phyloP scores from a whole-genome alignment of 306 rosid genomes.

The Prosopis cineraria region DNA sequence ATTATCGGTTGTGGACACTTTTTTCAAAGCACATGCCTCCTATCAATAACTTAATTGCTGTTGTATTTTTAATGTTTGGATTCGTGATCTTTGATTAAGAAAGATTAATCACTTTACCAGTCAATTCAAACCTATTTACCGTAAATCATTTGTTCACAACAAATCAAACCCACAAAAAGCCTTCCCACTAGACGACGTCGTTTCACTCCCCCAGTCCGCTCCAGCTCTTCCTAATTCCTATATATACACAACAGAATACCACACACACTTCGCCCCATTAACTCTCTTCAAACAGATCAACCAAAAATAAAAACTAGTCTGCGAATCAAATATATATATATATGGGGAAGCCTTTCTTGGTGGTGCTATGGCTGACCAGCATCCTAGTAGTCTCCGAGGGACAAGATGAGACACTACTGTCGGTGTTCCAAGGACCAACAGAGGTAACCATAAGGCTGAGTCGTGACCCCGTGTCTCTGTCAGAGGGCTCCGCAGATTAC shows the following conservation, averaged over 20 bases:
- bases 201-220: background rate
- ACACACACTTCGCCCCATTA: background rate
- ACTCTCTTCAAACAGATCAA: background rate
- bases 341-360: constrained; percentile 8
- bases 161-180: background rate
- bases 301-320: background rate
- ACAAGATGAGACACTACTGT: background rate
- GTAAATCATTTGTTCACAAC: too few species aligned
- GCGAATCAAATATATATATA: background rate
- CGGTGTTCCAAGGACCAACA: constrained; percentile 36
- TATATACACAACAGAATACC: background rate
- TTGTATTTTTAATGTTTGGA: too few species aligned
- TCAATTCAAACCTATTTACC: too few species aligned
- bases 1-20: too few species aligned
- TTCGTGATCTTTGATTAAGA: too few species aligned
- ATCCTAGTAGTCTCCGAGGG: background rate
- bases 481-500: constrained; percentile 62
- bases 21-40: too few species aligned
- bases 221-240: background rate
- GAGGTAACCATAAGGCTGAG: constrained; percentile 35
- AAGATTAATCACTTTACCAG: too few species aligned
- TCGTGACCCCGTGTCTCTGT: constrained; percentile 47
- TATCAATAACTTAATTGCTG: too few species aligned
- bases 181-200: background rate
- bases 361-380: background rate